Evolutionary conservation across 306 rosid genomes (phyloP).

Genomic region (Castanea sativa): DNA sequence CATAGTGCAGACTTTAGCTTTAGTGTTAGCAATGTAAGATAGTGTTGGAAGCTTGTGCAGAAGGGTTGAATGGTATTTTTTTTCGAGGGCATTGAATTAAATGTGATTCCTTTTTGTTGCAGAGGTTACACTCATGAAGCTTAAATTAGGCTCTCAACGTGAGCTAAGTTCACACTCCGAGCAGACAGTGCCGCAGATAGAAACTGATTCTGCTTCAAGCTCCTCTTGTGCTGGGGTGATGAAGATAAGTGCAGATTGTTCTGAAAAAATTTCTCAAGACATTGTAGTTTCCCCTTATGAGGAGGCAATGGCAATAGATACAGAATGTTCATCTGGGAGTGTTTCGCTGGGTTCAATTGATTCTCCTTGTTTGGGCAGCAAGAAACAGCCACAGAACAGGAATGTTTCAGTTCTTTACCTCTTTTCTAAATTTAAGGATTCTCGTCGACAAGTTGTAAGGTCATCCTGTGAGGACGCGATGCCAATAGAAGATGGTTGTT

Average conservation of each 20-base stretch:
- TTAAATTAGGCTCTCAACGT: constrained; percentile 66
- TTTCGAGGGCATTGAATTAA: neutral
- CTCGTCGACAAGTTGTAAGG: constrained; percentile 4
- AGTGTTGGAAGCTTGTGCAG: too few relatives aligned
- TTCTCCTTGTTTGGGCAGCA: constrained; percentile 15
- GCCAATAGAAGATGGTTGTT: constrained; percentile 12
- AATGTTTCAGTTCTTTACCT: constrained; percentile 53
- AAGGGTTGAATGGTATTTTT: too few relatives aligned
- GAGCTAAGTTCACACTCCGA: constrained; percentile 23
- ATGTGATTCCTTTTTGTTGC: constrained; percentile 22
- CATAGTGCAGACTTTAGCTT: too few relatives aligned
- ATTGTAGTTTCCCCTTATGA: constrained; percentile 5
- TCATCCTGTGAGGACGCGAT: constrained; percentile 25
- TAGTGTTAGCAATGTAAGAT: too few relatives aligned
- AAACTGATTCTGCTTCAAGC: constrained; percentile 29
- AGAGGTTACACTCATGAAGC: constrained; percentile 85
- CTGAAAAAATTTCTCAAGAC: constrained; percentile 22
- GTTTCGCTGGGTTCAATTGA: neutral
- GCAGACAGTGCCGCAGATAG: constrained; percentile 16
- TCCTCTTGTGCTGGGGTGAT: constrained; percentile 32
- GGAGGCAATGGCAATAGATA: constrained; percentile 33
- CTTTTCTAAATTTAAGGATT: constrained; percentile 43
- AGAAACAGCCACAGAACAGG: constrained; percentile 9
- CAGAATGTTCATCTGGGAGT: constrained; percentile 32
- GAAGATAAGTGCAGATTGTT: constrained; percentile 21